Conservation (phyloP, 192 early-diverging fungal species). For the Mortierella claussenii region DNA sequence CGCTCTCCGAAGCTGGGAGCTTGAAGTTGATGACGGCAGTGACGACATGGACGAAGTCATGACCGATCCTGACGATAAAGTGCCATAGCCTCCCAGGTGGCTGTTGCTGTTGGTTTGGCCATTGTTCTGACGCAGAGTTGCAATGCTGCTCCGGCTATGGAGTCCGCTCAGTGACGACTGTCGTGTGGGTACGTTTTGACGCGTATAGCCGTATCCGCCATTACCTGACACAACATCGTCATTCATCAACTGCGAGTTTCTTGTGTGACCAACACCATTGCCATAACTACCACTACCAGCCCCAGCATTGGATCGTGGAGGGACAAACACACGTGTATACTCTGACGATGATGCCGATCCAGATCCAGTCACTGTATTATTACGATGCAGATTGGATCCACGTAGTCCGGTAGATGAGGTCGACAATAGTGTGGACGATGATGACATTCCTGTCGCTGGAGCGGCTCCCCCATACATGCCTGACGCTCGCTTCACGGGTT, state of each 20-base stretch:
- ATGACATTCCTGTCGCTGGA: too few species aligned
- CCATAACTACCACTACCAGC: not conserved
- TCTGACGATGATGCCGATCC: conserved; percentile 8
- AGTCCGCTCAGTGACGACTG: not conserved
- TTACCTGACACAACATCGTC: too few species aligned
- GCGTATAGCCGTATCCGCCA: not conserved
- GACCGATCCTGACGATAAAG: not conserved
- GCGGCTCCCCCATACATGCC: too few species aligned
- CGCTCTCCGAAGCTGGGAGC: conserved; percentile 11
- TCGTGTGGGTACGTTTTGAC: not conserved
- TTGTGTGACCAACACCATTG: not conserved
- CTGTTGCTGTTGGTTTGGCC: not conserved
- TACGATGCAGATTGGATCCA: not conserved
- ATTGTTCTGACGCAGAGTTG: not conserved
- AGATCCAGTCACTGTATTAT: not conserved
- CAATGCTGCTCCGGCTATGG: not conserved
- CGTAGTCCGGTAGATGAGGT: not conserved
- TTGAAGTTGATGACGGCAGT: not conserved
- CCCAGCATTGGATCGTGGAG: conserved; percentile 2
- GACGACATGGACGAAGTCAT: not conserved
- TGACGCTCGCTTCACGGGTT: too few species aligned
- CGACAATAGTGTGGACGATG: too few species aligned
- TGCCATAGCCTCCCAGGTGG: not conserved
- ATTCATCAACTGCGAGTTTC: not conserved
- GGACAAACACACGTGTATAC: conserved; percentile 20